A percentile compares a stretch with the other conserved stretches of the same genome.
These are phyloP conservation scores for Vigna mungo DNA, from an alignment of 306 rosid genomes.

Conservation along the genomic window DNA sequence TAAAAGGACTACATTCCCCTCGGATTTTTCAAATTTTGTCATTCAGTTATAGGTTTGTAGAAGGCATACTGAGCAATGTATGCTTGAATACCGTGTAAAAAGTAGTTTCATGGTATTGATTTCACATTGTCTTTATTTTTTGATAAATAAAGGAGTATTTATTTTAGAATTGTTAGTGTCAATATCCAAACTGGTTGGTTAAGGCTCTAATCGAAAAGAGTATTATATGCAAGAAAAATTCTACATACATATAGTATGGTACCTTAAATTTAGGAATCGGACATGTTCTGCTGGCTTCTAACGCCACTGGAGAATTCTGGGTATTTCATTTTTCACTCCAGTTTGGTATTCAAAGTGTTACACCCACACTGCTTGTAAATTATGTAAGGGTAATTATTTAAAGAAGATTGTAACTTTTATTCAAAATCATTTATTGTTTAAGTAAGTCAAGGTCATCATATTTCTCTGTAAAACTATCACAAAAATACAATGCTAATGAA, in stretches of 20 bases:
- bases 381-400: neutral
- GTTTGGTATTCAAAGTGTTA: neutral
- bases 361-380: neutral
- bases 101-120: neutral
- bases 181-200: too few species aligned
- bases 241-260: too few species aligned
- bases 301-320: neutral
- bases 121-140: conserved; percentile 23
- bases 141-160: neutral
- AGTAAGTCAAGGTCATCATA: too few species aligned
- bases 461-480: neutral
- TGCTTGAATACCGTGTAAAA: conserved; percentile 19
- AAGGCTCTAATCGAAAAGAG: too few species aligned
- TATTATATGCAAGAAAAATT: neutral
- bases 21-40: conserved; percentile 26
- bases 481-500: neutral
- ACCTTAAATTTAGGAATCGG: too few species aligned
- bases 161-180: neutral
- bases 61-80: conserved; percentile 6
- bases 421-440: neutral
- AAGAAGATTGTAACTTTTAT: neutral
- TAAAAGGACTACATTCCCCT: conserved; percentile 20
- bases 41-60: conserved; percentile 22
- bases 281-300: neutral
- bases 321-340: conserved; percentile 10